Conservation (phyloP, 2,329 filamentous ascomycete genomes). For the Aspergillus japonicus region DNA sequence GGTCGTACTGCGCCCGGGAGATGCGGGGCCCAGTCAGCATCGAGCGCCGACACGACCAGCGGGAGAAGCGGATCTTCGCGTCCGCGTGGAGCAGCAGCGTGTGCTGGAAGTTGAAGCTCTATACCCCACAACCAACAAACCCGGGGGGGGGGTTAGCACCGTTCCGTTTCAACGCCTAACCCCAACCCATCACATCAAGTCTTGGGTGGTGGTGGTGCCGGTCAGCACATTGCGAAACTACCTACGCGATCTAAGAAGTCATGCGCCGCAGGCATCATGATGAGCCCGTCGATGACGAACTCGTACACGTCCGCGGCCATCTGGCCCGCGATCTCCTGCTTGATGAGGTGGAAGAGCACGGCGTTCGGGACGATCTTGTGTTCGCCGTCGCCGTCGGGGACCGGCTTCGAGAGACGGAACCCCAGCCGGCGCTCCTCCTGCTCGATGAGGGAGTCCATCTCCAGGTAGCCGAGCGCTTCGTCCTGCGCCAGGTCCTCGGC, state of each 20-base stretch:
- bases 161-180: neutral
- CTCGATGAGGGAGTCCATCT: neutral
- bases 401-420: neutral
- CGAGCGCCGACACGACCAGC: neutral
- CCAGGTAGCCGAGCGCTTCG: neutral
- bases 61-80: neutral
- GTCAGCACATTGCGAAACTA: no score
- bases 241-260: neutral
- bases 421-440: neutral
- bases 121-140: neutral
- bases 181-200: no score
- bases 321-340: neutral
- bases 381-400: neutral
- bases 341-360: neutral
- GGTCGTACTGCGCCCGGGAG: neutral
- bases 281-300: constrained; percentile 1
- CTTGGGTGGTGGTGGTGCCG: no score
- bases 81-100: neutral
- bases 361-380: neutral
- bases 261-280: neutral
- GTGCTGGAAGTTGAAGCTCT: neutral
- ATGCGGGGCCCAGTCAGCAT: no score
- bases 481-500: neutral
- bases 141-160: neutral
- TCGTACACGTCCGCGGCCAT: neutral